Evolutionary conservation across 2,329 filamentous ascomycete genomes (phyloP).

Genomic region (Aspergillus eucalypticola): DNA sequence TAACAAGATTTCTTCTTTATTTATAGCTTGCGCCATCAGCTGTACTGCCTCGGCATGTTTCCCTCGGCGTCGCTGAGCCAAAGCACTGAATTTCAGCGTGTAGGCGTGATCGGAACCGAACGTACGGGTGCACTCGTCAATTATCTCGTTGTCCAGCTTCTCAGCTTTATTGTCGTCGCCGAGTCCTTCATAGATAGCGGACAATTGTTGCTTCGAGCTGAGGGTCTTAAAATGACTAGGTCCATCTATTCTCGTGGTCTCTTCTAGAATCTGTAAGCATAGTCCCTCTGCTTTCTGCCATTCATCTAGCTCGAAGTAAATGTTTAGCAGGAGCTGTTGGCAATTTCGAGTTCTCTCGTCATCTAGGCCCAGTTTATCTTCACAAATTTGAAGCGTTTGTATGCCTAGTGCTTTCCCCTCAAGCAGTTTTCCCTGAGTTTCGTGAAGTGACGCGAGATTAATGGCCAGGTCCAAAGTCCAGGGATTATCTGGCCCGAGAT

Average conservation of each 20-base stretch:
- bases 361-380: constrained; percentile 10
- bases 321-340: not conserved
- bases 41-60: constrained; percentile 10
- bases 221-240: not conserved
- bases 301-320: not conserved
- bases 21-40: constrained; percentile 8
- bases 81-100: constrained; percentile 12
- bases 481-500: constrained; percentile 17
- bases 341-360: constrained; percentile 10
- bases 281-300: constrained; percentile 1
- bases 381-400: constrained; percentile 14
- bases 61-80: constrained; percentile 8
- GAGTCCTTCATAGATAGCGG: not conserved
- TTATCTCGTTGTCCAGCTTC: constrained; percentile 12
- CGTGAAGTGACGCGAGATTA: constrained; percentile 17
- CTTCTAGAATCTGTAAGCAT: not conserved
- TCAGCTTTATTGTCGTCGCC: constrained; percentile 7
- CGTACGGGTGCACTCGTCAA: constrained; percentile 9
- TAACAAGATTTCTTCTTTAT: constrained; percentile 4
- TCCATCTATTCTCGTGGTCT: not conserved
- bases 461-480: constrained; percentile 32
- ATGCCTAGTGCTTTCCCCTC: constrained; percentile 29
- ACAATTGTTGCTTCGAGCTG: not conserved
- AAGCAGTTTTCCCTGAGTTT: constrained; percentile 8
- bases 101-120: constrained; percentile 17